These are phyloP conservation scores for Talaromyces wortmannii DNA, from an alignment of 495 filamentous ascomycete genomes.

Conservation along the genomic window DNA sequence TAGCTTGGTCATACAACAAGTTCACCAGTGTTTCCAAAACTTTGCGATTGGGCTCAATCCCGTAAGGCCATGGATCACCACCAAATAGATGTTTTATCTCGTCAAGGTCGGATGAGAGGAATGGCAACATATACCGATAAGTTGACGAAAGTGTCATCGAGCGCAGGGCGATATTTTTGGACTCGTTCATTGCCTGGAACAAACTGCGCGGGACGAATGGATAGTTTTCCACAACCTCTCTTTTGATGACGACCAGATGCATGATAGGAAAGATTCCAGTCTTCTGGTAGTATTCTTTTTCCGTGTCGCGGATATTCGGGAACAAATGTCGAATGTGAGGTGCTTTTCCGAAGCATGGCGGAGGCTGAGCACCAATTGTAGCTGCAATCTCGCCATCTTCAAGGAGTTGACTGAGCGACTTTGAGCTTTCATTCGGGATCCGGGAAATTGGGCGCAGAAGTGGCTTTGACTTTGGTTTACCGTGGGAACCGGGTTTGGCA, in stretches of 20 bases:
- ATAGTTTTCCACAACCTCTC: constrained; percentile 21
- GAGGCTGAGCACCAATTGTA: constrained; percentile 29
- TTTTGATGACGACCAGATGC: constrained; percentile 26
- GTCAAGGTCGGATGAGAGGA: constrained; percentile 20
- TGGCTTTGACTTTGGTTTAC: constrained; percentile 14
- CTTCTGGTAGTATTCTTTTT: constrained; percentile 25
- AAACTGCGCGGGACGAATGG: constrained; percentile 18
- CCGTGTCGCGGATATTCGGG: constrained; percentile 27
- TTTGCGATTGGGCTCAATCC: constrained; percentile 22
- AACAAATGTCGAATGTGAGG: constrained; percentile 26
- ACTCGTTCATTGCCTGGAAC: constrained; percentile 25
- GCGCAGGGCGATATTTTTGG: constrained; percentile 19
- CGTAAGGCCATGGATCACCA: constrained; percentile 25
- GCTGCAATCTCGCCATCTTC: constrained; percentile 31
- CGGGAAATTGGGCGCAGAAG: constrained; percentile 18
- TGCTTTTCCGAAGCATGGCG: constrained; percentile 19
- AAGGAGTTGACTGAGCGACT: constrained; percentile 27
- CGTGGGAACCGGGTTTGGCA: constrained; percentile 20
- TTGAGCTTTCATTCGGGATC: constrained; percentile 15
- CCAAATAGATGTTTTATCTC: constrained; percentile 29
- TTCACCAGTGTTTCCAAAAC: constrained; percentile 23
- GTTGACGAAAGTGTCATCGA: constrained; percentile 14
- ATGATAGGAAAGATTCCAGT: constrained; percentile 37
- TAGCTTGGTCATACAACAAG: constrained; percentile 19
- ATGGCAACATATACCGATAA: constrained; percentile 31